phyloP scores from a whole-genome alignment of 2,329 filamentous ascomycete species.

The Pseudocercospora fuligena region DNA sequence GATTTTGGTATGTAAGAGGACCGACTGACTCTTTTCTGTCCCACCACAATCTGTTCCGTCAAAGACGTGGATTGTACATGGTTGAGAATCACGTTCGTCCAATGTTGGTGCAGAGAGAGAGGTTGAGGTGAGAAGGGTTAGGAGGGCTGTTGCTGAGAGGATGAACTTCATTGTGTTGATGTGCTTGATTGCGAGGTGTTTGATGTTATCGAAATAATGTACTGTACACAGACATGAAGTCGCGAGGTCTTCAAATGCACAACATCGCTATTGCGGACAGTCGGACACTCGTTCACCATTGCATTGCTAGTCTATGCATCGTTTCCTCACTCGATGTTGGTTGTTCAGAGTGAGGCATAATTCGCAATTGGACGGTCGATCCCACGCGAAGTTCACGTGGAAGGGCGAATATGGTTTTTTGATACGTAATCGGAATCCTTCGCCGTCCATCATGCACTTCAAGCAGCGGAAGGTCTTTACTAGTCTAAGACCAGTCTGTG shows the following conservation, averaged over 20 bases:
- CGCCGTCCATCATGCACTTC: background rate
- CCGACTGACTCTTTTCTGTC: background rate
- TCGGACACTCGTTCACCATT: no score
- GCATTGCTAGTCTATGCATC: no score
- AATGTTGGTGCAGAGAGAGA: background rate
- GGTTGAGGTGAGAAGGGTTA: background rate
- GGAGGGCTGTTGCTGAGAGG: background rate
- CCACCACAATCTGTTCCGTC: background rate
- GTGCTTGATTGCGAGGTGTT: background rate
- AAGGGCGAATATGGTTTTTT: background rate
- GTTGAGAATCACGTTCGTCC: background rate
- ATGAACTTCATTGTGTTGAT: background rate
- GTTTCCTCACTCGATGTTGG: background rate
- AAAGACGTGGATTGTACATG: background rate
- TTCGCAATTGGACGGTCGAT: background rate
- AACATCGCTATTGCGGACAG: no score
- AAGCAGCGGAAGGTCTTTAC: background rate
- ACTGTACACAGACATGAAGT: background rate
- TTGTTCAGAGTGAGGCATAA: background rate
- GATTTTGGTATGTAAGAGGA: background rate
- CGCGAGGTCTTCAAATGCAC: no score
- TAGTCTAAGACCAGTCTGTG: background rate
- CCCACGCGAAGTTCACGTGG: background rate
- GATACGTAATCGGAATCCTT: background rate
- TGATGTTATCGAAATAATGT: background rate